Evolutionary conservation across 345 rosid species (phyloP).

Genomic region (Eucalyptus lansdowneana): DNA sequence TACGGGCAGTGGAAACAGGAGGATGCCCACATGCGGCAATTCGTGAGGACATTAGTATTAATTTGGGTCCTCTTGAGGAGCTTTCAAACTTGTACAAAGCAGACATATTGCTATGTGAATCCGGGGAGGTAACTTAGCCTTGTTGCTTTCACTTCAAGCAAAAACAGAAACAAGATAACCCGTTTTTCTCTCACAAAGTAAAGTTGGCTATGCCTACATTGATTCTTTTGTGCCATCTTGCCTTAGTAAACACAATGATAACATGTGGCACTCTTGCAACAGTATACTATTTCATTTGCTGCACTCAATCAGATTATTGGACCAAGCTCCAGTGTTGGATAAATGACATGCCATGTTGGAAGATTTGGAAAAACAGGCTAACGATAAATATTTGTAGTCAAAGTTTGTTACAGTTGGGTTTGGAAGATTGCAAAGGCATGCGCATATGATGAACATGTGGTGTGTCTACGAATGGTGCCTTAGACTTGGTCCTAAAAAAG

Average conservation of each 20-base stretch:
- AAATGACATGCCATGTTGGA: not conserved
- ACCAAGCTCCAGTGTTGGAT: not conserved
- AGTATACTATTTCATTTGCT: not conserved
- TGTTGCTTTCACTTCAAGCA: not conserved
- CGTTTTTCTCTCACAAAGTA: not conserved
- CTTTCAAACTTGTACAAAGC: constrained; percentile 75
- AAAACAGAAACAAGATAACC: not conserved
- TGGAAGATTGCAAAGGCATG: not conserved
- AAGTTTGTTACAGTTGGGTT: not conserved
- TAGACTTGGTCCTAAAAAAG: not conserved
- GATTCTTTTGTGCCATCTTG: not conserved
- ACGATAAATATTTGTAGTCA: not conserved
- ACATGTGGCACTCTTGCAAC: not conserved
- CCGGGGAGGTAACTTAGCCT: constrained; percentile 71
- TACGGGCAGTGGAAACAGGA: constrained; percentile 91
- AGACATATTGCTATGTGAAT: constrained; percentile 90
- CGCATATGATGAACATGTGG: not conserved
- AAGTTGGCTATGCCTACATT: not conserved
- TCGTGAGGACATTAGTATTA: constrained; percentile 96
- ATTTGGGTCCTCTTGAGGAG: constrained; percentile 96
- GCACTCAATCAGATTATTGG: not conserved
- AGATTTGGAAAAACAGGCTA: not conserved
- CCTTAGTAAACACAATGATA: not conserved
- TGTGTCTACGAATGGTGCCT: not conserved
- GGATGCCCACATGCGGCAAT: constrained; percentile 99